phyloP scores from a whole-genome alignment of 78 protist genomes.

The Creolimax fragrantissima region DNA sequence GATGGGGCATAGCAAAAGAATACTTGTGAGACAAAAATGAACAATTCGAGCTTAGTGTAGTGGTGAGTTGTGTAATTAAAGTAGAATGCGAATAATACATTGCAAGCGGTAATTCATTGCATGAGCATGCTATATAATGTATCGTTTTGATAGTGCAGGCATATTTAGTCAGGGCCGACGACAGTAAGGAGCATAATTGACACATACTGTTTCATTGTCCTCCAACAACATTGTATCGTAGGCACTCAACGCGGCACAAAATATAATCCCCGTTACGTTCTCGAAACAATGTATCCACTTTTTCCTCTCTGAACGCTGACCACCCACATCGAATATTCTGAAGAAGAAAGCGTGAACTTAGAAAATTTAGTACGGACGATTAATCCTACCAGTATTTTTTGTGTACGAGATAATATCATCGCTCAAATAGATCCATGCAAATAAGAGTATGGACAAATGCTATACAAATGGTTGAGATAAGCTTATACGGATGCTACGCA shows the following conservation, averaged over 20 bases:
- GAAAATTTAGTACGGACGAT: background rate
- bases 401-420: background rate
- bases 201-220: constrained; percentile 23
- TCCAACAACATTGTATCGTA: constrained; percentile 25
- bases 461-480: background rate
- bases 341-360: background rate
- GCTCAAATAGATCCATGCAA: background rate
- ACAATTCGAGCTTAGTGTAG: background rate
- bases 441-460: background rate
- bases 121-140: no score
- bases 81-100: no score
- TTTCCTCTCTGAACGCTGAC: constrained; percentile 60
- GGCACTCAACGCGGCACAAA: constrained; percentile 26
- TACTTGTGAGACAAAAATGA: background rate
- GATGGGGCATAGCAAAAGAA: background rate
- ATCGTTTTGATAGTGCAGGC: no score
- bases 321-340: constrained; percentile 61
- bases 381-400: background rate
- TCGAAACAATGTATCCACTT: constrained; percentile 70
- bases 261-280: constrained; percentile 48
- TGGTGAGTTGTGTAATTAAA: no score
- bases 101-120: no score
- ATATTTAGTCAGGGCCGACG: no score
- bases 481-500: background rate
- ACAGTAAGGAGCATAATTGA: no score